Conservation (phyloP, 2,329 filamentous ascomycete genomes). For the Beauveria rudraprayagi region DNA sequence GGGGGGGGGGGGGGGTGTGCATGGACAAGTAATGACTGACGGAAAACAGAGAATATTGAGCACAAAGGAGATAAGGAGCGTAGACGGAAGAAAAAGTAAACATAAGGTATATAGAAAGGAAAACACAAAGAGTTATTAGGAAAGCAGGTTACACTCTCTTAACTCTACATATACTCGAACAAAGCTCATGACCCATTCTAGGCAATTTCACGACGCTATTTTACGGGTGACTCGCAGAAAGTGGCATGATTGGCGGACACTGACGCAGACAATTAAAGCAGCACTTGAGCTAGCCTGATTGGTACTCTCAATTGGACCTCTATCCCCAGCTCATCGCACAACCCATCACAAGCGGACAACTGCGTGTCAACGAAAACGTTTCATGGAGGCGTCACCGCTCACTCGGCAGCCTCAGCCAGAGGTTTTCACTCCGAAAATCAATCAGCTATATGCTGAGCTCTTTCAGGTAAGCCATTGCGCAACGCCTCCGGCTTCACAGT, state of each 20-base stretch:
- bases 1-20: no score
- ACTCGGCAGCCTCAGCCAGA: constrained; percentile 87
- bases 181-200: neutral
- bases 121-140: neutral
- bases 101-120: neutral
- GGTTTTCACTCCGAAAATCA: constrained; percentile 88
- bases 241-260: neutral
- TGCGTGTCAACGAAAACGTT: neutral
- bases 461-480: constrained; percentile 53
- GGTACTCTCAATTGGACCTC: neutral
- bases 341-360: neutral
- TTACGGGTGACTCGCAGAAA: neutral
- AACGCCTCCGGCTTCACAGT: neutral
- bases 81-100: no score
- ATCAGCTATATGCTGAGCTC: constrained; percentile 76
- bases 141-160: neutral
- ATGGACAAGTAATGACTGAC: no score
- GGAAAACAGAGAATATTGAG: no score
- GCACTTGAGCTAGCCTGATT: neutral
- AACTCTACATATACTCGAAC: neutral
- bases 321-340: neutral
- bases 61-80: no score
- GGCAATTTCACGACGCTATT: neutral
- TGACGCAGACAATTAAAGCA: neutral
- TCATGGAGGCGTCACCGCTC: constrained; percentile 84